Evolutionary conservation across 1,284 basidiomycete genomes (phyloP).

Genomic region (Leccinum variabile): DNA sequence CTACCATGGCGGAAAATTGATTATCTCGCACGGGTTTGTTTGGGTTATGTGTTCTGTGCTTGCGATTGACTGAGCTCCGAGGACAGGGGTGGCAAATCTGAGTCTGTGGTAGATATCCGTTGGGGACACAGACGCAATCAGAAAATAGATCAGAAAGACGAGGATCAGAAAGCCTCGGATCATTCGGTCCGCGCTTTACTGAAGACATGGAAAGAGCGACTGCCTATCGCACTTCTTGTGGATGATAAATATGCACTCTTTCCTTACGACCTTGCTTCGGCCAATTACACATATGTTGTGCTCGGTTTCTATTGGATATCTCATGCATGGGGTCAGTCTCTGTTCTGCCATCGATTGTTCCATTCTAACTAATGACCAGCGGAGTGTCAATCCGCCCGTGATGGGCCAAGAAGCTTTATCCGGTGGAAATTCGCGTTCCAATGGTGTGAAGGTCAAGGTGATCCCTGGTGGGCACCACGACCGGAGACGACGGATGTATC

Average conservation of each 20-base stretch:
- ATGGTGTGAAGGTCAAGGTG: slow-evolving; percentile 71
- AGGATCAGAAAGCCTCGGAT: slow-evolving; percentile 64
- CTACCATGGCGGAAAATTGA: slow-evolving; percentile 59
- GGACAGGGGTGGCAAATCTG: slow-evolving; percentile 64
- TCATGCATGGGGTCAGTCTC: slow-evolving; percentile 65
- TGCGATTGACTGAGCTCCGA: slow-evolving; percentile 2
- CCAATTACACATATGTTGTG: slow-evolving; percentile 62
- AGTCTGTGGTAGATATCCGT: slow-evolving; percentile 43
- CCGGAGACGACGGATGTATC: background rate
- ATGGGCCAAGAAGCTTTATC: slow-evolving; percentile 50
- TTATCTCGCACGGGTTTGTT: slow-evolving; percentile 76
- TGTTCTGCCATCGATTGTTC: slow-evolving; percentile 6
- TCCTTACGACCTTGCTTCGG: slow-evolving; percentile 59
- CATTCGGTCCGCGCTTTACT: slow-evolving; percentile 68
- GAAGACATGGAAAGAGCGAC: slow-evolving; percentile 47
- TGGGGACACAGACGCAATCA: slow-evolving; percentile 38
- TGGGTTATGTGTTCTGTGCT: background rate
- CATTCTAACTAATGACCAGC: slow-evolving; percentile 42
- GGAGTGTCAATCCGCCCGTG: slow-evolving; percentile 56
- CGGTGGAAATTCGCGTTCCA: slow-evolving; percentile 79
- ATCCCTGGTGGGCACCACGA: slow-evolving; percentile 31
- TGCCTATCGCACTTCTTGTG: slow-evolving; percentile 64
- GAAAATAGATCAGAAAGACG: slow-evolving; percentile 38
- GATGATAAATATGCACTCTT: slow-evolving; percentile 72
- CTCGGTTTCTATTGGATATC: slow-evolving; percentile 72